Conservation (phyloP, 2,329 filamentous ascomycete species). For the Cercospora sojina region DNA sequence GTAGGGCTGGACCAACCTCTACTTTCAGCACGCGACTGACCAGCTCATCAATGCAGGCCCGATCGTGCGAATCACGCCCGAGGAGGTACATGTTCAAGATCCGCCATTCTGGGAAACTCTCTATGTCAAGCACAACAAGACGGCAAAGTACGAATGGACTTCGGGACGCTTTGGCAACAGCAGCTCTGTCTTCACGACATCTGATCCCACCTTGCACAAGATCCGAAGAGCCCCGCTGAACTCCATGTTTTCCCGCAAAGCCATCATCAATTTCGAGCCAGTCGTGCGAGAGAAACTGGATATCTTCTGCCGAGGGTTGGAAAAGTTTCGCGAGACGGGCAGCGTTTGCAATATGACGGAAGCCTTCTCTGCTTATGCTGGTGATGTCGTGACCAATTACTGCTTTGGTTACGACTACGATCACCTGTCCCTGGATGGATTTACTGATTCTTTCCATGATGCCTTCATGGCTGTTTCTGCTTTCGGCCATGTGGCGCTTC, state of each 20-base stretch:
- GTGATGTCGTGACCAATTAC: constrained; percentile 26
- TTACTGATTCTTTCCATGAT: constrained; percentile 25
- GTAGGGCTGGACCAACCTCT: constrained; percentile 11
- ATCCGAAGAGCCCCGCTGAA: constrained; percentile 20
- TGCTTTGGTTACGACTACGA: constrained; percentile 25
- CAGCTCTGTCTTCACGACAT: constrained; percentile 23
- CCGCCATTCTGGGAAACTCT: constrained; percentile 29
- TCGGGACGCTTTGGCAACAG: constrained; percentile 22
- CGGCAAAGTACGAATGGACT: constrained; percentile 21
- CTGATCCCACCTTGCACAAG: constrained; percentile 19
- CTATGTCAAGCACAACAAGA: constrained; percentile 31
- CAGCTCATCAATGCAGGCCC: constrained; percentile 19
- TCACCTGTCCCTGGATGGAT: constrained; percentile 21
- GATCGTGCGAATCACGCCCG: constrained; percentile 39
- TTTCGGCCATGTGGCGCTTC: constrained; percentile 22
- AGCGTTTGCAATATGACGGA: constrained; percentile 21
- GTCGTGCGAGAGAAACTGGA: constrained; percentile 20
- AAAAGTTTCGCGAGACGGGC: constrained; percentile 19
- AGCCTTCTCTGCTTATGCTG: constrained; percentile 22
- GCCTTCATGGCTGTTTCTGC: constrained; percentile 22
- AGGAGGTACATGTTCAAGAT: constrained; percentile 47
- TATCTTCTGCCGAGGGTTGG: constrained; percentile 19
- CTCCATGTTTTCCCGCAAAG: constrained; percentile 25
- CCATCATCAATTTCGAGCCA: constrained; percentile 23
- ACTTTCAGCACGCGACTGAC: background rate